These are phyloP conservation scores for Russula sp. DNA, from an alignment of 768 basidiomycete species.

Conservation along the genomic window DNA sequence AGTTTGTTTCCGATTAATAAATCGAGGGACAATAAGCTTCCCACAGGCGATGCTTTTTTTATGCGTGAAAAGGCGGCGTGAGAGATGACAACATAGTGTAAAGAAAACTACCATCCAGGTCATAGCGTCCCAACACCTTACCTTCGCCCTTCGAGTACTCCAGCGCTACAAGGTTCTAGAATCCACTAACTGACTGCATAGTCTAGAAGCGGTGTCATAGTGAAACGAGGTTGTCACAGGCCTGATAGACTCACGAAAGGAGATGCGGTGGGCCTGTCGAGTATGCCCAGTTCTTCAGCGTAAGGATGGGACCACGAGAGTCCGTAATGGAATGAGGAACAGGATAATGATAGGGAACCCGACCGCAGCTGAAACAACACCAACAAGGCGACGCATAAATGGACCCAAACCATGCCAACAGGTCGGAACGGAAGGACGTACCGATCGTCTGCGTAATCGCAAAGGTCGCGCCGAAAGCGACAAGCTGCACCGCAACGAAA, in stretches of 20 bases:
- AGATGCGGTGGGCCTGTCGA: slow-evolving; percentile 89
- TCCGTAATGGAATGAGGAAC: slow-evolving; percentile 71
- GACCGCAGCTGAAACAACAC: slow-evolving; percentile 57
- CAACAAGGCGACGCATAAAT: background rate
- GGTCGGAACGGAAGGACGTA: slow-evolving; percentile 29
- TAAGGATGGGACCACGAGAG: slow-evolving; percentile 62
- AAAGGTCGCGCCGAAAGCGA: slow-evolving; percentile 84
- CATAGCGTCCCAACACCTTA: too few relatives aligned
- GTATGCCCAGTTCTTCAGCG: slow-evolving; percentile 68
- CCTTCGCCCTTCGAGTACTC: too few relatives aligned
- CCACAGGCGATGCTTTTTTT: too few relatives aligned
- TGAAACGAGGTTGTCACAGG: background rate
- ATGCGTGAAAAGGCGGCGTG: too few relatives aligned
- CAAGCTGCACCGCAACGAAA: slow-evolving; percentile 68
- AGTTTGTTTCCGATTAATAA: too few relatives aligned
- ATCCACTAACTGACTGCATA: slow-evolving; percentile 23
- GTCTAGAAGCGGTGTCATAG: slow-evolving; percentile 8
- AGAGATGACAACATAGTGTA: too few relatives aligned
- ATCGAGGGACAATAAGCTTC: too few relatives aligned
- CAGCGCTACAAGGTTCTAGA: background rate
- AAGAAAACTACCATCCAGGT: too few relatives aligned
- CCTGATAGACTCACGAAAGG: slow-evolving; percentile 55
- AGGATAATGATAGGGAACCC: slow-evolving; percentile 89
- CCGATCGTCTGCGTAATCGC: slow-evolving; percentile 88
- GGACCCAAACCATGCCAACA: background rate